Evolutionary conservation across 108 stramenopile genomes (phyloP), one percentile per base, ranked within the genome.

Genomic region (Conticribra guillardii): DNA sequence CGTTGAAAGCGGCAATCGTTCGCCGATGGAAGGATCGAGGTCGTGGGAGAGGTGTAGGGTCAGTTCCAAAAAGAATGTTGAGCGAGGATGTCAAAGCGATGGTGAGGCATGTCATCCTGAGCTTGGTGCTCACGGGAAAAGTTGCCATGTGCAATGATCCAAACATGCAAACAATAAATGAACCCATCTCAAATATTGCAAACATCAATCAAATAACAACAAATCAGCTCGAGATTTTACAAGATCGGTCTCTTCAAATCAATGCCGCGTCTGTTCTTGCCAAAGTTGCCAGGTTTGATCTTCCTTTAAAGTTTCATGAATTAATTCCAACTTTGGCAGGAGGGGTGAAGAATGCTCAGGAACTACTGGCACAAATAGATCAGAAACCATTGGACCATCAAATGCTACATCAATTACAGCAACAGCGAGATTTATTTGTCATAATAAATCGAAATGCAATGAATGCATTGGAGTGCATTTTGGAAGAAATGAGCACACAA

Each of bases 11-110:
- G 3, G 50, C 71, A 8, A 58, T 76, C 7, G 31, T 28, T 5
- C 73, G 74, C 17, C 53, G 59, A 58, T 81, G 80, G 80, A 76
- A 75, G 62, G 74, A 76, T 56, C 54, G 62, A 18, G 74, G 80
- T 0, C 45, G 79, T 11, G 79, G 73, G 17, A 37, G 32, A 46
- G 30, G 29, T 17, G 34, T 27, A 14, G 50, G 54, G 18, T 16
- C n/a, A 9, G 14, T 9, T 1, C 32, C 7, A 16, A 45, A 51
- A 0, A 53, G 17, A 7, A 49, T 75, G n/a, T 44, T 80, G 58
- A 48, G 62, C 45, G 79, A 80, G 28, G 18, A 21, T 57, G 74
- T 63, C 55, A 80, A 70, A 65, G 18, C 37, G 9, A 0, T 44
- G 0, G 54, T 71, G 4, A 29, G 80, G 26, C 37, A n/a, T 16